Percentiles rank a stretch among this genome's conserved stretches.
These are phyloP conservation scores for Talaromyces pinophilus DNA, from an alignment of 2,329 filamentous ascomycete species.

Conservation along the genomic window DNA sequence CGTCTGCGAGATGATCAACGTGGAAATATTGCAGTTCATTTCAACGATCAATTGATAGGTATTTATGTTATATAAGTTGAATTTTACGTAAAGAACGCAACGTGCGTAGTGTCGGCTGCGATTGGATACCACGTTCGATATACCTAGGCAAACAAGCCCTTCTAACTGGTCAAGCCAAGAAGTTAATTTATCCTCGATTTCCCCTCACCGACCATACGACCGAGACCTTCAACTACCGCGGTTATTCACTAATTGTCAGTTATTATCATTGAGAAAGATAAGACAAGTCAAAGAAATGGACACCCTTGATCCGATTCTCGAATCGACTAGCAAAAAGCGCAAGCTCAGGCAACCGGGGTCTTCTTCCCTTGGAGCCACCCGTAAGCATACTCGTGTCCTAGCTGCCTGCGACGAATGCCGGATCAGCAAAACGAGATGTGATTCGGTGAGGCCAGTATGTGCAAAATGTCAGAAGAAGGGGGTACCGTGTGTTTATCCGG, in stretches of 20 bases:
- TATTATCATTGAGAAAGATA: not conserved
- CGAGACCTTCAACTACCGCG: not conserved
- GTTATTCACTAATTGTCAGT: not conserved
- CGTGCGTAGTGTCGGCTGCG: not conserved
- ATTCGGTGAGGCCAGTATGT: conserved; percentile 30
- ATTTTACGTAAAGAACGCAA: not conserved
- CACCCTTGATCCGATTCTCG: not conserved
- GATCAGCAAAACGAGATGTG: conserved; percentile 31
- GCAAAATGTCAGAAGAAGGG: conserved; percentile 31
- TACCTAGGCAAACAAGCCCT: not conserved
- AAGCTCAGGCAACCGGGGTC: conserved; percentile 3
- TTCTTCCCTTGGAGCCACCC: conserved; percentile 19
- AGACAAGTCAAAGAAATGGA: not conserved
- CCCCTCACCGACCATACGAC: not conserved
- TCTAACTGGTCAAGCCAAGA: not conserved
- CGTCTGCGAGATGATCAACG: not conserved
- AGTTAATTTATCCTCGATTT: not conserved
- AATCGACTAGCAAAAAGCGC: conserved; percentile 2
- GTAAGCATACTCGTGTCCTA: conserved; percentile 31
- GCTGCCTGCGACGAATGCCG: conserved; percentile 32
- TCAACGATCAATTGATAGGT: not conserved
- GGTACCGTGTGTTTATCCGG: conserved; percentile 30
- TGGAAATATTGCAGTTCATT: not conserved
- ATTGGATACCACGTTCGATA: not conserved
- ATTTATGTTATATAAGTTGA: not conserved